phyloP scores from a whole-genome alignment of 31 red algal species.

The Porphyra umbilicalis region DNA sequence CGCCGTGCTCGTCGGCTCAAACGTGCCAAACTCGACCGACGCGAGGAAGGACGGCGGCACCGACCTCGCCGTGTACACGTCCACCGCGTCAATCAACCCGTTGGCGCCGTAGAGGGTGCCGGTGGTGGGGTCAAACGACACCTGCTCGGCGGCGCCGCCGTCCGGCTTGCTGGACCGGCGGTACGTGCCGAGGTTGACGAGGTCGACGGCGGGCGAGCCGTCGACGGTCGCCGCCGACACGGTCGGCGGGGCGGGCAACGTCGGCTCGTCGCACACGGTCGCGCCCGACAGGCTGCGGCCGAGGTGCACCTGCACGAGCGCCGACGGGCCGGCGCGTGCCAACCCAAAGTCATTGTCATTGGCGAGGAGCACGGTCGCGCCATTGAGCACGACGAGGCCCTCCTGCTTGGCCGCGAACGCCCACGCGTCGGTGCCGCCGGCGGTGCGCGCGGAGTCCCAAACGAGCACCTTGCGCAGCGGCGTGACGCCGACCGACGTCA shows the following conservation, averaged over 20 bases:
- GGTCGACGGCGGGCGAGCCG: conserved; percentile 9
- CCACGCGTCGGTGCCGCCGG: conserved; percentile 44
- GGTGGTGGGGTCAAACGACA: conserved; percentile 18
- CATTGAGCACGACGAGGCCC: conserved; percentile 37
- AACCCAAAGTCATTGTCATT: conserved; percentile 69
- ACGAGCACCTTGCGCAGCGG: conserved; percentile 27
- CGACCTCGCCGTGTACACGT: conserved; percentile 21
- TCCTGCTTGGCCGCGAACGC: conserved; percentile 33
- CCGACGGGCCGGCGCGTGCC: conserved; percentile 6
- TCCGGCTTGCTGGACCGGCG: conserved; percentile 13
- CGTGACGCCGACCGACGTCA: conserved; percentile 22
- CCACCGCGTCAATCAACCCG: conserved; percentile 21
- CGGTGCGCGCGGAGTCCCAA: conserved; percentile 25
- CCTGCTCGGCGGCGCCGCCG: conserved; percentile 31
- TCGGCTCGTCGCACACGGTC: conserved; percentile 47
- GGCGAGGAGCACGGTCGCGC: conserved; percentile 22
- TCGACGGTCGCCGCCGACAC: conserved; percentile 9
- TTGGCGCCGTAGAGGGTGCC: conserved; percentile 44
- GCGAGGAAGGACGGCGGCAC: not conserved
- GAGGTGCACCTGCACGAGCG: conserved; percentile 22
- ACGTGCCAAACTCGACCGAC: not conserved
- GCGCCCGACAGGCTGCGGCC: conserved; percentile 40
- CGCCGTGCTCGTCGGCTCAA: not conserved
- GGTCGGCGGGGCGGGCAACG: conserved; percentile 26
- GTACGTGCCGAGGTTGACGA: conserved; percentile 21